These are phyloP conservation scores for Knoxia roxburghii DNA, from an alignment of 257 asterid genomes.

Conservation along the genomic window DNA sequence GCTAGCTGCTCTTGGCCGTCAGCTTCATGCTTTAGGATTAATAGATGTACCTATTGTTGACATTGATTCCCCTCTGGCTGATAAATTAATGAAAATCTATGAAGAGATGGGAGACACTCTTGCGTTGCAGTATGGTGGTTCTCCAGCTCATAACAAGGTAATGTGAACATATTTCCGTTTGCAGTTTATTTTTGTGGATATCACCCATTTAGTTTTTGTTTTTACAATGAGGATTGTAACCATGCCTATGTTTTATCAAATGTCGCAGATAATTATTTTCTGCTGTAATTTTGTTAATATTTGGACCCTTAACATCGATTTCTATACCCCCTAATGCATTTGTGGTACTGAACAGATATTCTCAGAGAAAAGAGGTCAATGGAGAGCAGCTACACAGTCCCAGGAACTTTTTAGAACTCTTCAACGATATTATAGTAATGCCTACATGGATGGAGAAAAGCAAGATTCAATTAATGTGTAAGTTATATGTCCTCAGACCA, in stretches of 20 bases:
- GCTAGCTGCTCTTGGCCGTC: slow-evolving; percentile 74
- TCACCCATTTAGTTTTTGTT: neutral
- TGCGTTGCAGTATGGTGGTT: slow-evolving; percentile 93
- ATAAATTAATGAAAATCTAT: slow-evolving; percentile 69
- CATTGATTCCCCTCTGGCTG: slow-evolving; percentile 61
- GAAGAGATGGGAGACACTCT: slow-evolving; percentile 97
- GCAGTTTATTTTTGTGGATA: neutral
- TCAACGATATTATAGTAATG: slow-evolving; percentile 82
- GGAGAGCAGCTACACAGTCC: slow-evolving; percentile 91
- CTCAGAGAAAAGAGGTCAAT: slow-evolving; percentile 89
- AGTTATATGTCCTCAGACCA: slow-evolving; percentile 21
- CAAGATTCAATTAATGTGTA: slow-evolving; percentile 93
- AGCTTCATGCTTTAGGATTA: slow-evolving; percentile 72
- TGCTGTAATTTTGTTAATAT: too few species aligned
- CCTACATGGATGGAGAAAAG: slow-evolving; percentile 88
- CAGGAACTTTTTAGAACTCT: slow-evolving; percentile 75
- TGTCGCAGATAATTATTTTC: too few species aligned
- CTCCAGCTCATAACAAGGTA: slow-evolving; percentile 98
- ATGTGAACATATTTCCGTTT: neutral
- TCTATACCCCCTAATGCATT: slow-evolving; percentile 9
- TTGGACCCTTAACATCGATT: neutral
- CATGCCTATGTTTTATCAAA: too few species aligned
- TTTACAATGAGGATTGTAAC: too few species aligned
- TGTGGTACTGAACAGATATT: slow-evolving; percentile 54
- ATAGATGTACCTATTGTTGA: slow-evolving; percentile 38